Evolutionary conservation across 208 protist genomes (phyloP).

Genomic region (Wallacemonas sp.): DNA sequence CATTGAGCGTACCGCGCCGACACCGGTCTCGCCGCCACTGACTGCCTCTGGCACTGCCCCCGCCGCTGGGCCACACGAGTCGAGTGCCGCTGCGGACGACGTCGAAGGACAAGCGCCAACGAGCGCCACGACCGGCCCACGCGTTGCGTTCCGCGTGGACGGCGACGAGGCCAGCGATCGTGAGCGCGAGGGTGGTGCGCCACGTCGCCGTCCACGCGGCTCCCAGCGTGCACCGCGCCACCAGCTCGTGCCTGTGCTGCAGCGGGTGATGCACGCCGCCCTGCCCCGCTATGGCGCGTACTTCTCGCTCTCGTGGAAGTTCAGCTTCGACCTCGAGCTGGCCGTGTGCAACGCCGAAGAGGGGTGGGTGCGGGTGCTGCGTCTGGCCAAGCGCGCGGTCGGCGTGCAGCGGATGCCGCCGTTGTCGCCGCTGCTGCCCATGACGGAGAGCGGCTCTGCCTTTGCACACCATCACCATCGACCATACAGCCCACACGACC

Average conservation of each 20-base stretch:
- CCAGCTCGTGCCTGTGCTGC: conserved; percentile 29
- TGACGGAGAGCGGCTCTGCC: background rate
- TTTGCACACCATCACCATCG: background rate
- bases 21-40: background rate
- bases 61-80: too few relatives aligned
- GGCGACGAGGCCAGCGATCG: background rate
- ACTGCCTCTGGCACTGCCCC: too few relatives aligned
- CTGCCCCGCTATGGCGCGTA: conserved; percentile 32
- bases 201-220: background rate
- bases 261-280: conserved; percentile 10
- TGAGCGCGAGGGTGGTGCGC: background rate
- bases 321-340: conserved; percentile 67
- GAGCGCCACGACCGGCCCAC: background rate
- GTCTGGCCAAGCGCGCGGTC: conserved; percentile 24
- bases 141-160: background rate
- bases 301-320: conserved; percentile 86
- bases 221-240: background rate
- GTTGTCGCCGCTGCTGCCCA: background rate
- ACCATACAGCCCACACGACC: too few relatives aligned
- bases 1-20: background rate
- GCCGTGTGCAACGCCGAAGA: conserved; percentile 65
- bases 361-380: conserved; percentile 57
- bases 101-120: background rate
- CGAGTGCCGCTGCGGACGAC: too few relatives aligned
- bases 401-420: conserved; percentile 12